Conservation (phyloP, 2,329 filamentous ascomycete species). For the Lojkania enalia region DNA sequence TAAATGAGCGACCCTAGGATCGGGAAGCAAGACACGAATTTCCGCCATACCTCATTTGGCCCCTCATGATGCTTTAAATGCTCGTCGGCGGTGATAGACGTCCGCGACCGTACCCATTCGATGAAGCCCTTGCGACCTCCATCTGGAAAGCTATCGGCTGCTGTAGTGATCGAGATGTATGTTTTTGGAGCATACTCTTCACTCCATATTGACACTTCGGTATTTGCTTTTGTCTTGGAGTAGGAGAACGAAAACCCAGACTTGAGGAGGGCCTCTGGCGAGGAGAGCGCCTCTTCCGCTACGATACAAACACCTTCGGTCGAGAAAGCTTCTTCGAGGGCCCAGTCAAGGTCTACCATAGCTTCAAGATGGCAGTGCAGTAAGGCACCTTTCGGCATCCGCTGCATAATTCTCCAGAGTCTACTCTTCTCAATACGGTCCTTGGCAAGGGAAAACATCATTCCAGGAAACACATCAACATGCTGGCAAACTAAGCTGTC, state of each 20-base stretch:
- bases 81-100: conserved; percentile 71
- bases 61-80: conserved; percentile 80
- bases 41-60: conserved; percentile 80
- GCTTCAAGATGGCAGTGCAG: conserved; percentile 89
- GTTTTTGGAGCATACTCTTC: conserved; percentile 62
- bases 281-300: conserved; percentile 61
- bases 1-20: conserved; percentile 75
- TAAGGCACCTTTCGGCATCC: conserved; percentile 86
- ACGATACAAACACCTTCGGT: conserved; percentile 74
- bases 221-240: conserved; percentile 46
- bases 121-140: conserved; percentile 73
- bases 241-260: conserved; percentile 63
- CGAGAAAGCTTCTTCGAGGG: conserved; percentile 71
- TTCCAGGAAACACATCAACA: conserved; percentile 76
- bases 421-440: conserved; percentile 82
- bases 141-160: conserved; percentile 74
- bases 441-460: conserved; percentile 90
- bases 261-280: conserved; percentile 56
- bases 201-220: conserved; percentile 65
- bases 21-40: conserved; percentile 75
- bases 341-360: conserved; percentile 84
- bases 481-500: conserved; percentile 67
- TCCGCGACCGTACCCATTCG: conserved; percentile 74
- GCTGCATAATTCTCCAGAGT: conserved; percentile 81
- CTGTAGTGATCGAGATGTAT: conserved; percentile 61